Base-by-base conservation (phyloP, 2,329 filamentous ascomycete species). In the Stemphylium lycopersici region DNA sequence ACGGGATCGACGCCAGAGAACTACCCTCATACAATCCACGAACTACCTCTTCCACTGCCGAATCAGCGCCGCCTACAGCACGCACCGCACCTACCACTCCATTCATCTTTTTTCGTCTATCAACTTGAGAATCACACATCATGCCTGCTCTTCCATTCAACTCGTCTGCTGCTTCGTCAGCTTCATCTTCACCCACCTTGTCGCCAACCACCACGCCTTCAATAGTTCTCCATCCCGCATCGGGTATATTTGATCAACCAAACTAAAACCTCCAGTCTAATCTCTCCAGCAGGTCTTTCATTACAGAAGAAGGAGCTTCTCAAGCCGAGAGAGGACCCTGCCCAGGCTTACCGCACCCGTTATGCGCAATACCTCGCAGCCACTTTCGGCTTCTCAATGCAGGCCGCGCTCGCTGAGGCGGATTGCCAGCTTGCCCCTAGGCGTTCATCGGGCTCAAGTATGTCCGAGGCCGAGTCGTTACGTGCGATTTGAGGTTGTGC, bases 181-280 rank as follows among this genome's bases (percentile, higher is more conserved):
- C 72, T 62, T 62, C 67, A 52, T 62, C 69, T 59, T 73, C 71
- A 61, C 70, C 72, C 41, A 68, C 53, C 52, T 54, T 67, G 36
- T 66, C 68, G 51, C 62, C 52, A 32, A 55, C 52, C 13, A 45
- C 66, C 33, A 67, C 70, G 56, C 72, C 72, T 16, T 73, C 72
- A 60, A 75, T 75, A 72, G 70, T 75, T 68, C 71, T 75, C 55
- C 64, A 69, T 72, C 69, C 71, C 66, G 62, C 69, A 67, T 69
- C 70, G 71, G 72, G 72, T 75, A 74, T 74, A 73, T 68, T 68
- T 67, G 68, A 73, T 71, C 71, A 65, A 68, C 67, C 68, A 70
- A 59, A 68, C 62, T 61, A 62, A 69, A 63, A 62, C 70, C 69
- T 66, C 67, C 56, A 61, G 43, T 74, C 71, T 72, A 73, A 75